Conservation (phyloP, 2,329 filamentous ascomycete genomes). For the Kalaharituber pfeilii region DNA sequence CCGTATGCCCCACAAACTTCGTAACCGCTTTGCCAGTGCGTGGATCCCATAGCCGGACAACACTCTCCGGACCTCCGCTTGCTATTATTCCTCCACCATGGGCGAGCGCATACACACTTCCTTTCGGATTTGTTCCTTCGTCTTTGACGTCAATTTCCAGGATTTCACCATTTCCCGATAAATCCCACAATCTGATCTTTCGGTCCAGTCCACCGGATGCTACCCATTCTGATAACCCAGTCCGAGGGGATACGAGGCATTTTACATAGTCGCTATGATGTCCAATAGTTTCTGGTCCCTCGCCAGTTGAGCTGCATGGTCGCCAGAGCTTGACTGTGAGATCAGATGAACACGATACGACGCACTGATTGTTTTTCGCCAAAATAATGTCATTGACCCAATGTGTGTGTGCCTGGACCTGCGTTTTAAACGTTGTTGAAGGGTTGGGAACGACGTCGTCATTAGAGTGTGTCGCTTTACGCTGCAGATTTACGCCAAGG, state of each 20-base stretch:
- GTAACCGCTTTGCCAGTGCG: conserved; percentile 77
- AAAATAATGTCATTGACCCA: conserved; percentile 91
- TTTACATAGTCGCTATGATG: conserved; percentile 95
- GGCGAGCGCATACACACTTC: conserved; percentile 81
- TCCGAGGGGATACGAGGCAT: conserved; percentile 50
- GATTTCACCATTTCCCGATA: conserved; percentile 70
- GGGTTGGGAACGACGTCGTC: conserved; percentile 27
- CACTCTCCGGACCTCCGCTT: conserved; percentile 84
- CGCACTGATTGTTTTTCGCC: conserved; percentile 55
- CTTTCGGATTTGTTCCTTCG: conserved; percentile 73
- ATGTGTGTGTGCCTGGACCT: conserved; percentile 65
- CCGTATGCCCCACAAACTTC: conserved; percentile 91
- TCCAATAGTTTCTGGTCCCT: conserved; percentile 57
- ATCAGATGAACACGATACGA: conserved; percentile 86
- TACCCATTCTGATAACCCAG: conserved; percentile 55
- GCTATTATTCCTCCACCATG: conserved; percentile 66
- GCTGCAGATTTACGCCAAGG: conserved; percentile 39
- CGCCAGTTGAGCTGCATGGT: conserved; percentile 35
- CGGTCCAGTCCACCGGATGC: conserved; percentile 86
- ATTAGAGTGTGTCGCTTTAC: conserved; percentile 8
- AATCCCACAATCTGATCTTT: conserved; percentile 83
- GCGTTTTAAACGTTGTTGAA: conserved; percentile 42
- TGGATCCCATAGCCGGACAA: conserved; percentile 81
- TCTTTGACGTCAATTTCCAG: conserved; percentile 64
- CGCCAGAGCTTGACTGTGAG: conserved; percentile 87